Conservation (phyloP, 2,329 filamentous ascomycete genomes). For the Colletotrichum phormii region DNA sequence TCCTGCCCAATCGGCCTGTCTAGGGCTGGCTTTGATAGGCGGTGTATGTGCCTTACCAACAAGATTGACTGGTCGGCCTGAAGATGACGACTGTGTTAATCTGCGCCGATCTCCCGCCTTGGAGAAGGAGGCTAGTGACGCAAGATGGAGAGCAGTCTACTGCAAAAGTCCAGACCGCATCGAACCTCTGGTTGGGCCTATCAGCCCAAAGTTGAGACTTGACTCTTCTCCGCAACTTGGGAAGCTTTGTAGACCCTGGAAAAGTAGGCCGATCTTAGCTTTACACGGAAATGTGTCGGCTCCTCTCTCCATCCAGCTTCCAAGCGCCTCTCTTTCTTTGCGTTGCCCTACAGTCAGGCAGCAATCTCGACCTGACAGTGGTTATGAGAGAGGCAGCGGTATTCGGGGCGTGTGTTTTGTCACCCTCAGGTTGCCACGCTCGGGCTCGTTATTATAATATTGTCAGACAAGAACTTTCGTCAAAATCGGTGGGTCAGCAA, state of each 20-base stretch:
- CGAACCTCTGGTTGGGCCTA: background rate
- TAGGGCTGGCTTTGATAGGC: constrained; percentile 9
- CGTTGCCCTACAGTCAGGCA: background rate
- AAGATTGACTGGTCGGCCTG: background rate
- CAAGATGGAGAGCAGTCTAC: constrained; percentile 18
- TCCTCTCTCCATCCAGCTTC: background rate
- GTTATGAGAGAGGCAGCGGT: background rate
- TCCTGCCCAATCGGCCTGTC: constrained; percentile 29
- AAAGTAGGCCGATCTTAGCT: background rate
- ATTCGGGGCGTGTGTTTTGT: background rate
- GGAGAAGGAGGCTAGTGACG: constrained; percentile 21
- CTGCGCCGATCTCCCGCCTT: constrained; percentile 36
- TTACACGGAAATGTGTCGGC: background rate
- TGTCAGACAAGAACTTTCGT: background rate
- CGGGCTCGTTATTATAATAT: background rate
- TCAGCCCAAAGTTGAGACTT: background rate
- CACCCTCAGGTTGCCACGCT: background rate
- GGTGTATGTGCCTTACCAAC: background rate
- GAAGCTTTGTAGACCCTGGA: background rate
- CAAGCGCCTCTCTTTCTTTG: background rate
- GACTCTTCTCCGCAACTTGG: background rate
- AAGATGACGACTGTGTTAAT: constrained; percentile 1
- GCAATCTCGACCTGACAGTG: background rate
- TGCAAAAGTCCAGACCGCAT: constrained; percentile 5
- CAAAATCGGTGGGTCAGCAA: background rate